Percentiles rank a stretch among this genome's conserved stretches.
These are phyloP conservation scores for Creolimax fragrantissima DNA, from an alignment of 78 protist species.

Conservation along the genomic window DNA sequence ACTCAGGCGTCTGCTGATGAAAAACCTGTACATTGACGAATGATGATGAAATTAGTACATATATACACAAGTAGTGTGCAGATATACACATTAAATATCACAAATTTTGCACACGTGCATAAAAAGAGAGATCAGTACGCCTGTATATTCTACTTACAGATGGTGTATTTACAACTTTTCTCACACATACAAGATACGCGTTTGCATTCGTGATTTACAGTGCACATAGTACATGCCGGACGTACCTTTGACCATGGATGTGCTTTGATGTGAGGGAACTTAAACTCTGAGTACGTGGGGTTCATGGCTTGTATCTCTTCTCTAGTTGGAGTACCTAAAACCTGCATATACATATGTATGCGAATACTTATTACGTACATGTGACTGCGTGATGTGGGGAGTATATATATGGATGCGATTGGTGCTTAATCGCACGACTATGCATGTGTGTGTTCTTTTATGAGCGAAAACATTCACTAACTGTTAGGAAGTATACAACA, in stretches of 20 bases:
- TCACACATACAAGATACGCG: too few species aligned
- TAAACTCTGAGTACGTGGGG: constrained; percentile 74
- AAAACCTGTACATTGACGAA: constrained; percentile 2
- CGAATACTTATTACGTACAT: neutral
- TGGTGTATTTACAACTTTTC: too few species aligned
- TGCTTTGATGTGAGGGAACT: constrained; percentile 81
- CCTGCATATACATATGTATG: neutral
- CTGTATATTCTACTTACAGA: neutral
- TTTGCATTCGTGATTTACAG: too few species aligned
- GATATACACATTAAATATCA: neutral
- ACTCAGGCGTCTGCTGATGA: neutral
- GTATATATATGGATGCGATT: neutral
- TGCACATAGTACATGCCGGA: too few species aligned
- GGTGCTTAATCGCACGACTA: too few species aligned
- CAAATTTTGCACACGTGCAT: too few species aligned
- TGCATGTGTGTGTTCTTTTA: too few species aligned
- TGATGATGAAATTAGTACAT: too few species aligned
- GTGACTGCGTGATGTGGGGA: neutral
- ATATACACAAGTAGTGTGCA: neutral
- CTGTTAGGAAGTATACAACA: too few species aligned
- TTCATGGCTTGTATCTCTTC: constrained; percentile 85
- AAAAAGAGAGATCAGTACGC: neutral
- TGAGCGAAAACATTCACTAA: too few species aligned
- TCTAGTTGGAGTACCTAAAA: constrained; percentile 80
- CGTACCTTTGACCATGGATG: constrained; percentile 81